A percentile compares a stretch with the other conserved stretches of the same genome.
These are phyloP conservation scores for Dendrothele bispora DNA, from an alignment of 768 basidiomycete species.

Conservation along the genomic window DNA sequence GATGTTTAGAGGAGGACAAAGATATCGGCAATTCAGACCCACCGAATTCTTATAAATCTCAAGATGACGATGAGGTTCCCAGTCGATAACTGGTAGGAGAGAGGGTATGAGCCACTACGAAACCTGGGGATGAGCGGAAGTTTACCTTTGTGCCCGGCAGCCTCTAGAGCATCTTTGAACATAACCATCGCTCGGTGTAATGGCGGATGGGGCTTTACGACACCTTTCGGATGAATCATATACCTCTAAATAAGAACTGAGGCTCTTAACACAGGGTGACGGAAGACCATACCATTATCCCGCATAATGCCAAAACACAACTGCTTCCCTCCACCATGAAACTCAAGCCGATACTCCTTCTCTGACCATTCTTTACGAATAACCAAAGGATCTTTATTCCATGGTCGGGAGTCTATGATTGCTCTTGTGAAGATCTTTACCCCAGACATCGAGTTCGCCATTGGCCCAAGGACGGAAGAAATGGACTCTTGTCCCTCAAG, in stretches of 20 bases:
- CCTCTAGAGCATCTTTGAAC: slow-evolving; percentile 53
- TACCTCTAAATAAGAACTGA: background rate
- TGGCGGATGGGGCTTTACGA: slow-evolving; percentile 60
- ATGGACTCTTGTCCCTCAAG: slow-evolving; percentile 73
- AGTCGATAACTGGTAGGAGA: slow-evolving; percentile 59
- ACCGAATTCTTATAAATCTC: slow-evolving; percentile 45
- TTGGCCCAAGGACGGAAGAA: slow-evolving; percentile 73
- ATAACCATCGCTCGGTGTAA: slow-evolving; percentile 57
- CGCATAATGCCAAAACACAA: slow-evolving; percentile 64
- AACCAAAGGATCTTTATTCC: slow-evolving; percentile 63
- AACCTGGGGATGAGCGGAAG: background rate
- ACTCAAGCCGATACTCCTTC: slow-evolving; percentile 52
- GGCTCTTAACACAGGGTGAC: background rate
- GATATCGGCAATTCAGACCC: no score
- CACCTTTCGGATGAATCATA: background rate
- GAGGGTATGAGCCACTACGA: no score
- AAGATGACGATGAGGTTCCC: slow-evolving; percentile 56
- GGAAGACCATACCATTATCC: slow-evolving; percentile 63
- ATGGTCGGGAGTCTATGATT: slow-evolving; percentile 59
- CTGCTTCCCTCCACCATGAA: slow-evolving; percentile 51
- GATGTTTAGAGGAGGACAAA: slow-evolving; percentile 1
- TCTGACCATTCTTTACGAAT: slow-evolving; percentile 62
- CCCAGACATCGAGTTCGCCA: slow-evolving; percentile 57
- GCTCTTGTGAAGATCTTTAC: slow-evolving; percentile 67
- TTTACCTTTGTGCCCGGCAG: slow-evolving; percentile 65